Conservation (phyloP, 1,139 yeast species). For the Geotrichum aggregatum region DNA sequence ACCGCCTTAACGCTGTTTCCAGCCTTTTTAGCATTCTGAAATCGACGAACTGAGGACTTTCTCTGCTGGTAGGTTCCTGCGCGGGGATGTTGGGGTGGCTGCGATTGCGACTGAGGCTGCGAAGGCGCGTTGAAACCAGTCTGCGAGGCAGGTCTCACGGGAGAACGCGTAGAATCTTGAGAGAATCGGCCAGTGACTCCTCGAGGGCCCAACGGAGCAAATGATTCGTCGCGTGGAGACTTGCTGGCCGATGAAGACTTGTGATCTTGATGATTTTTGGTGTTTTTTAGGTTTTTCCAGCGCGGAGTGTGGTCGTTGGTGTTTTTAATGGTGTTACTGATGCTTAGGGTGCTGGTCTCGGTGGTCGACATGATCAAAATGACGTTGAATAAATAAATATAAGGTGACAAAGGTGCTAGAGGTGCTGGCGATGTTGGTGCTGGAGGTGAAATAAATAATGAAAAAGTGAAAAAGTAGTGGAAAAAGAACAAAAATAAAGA, state of each 20-base stretch:
- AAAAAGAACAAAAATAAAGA: neutral
- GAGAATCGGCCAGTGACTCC: slow-evolving; percentile 1
- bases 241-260: neutral
- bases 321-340: neutral
- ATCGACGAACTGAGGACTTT: neutral
- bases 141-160: neutral
- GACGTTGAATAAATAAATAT: neutral
- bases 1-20: neutral
- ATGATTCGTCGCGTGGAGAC: neutral
- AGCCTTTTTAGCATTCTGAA: neutral
- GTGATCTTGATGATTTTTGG: neutral
- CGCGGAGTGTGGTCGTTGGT: slow-evolving; percentile 1
- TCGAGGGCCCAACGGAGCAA: slow-evolving; percentile 12
- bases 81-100: slow-evolving; percentile 11
- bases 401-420: neutral
- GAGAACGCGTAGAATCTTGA: slow-evolving; percentile 13
- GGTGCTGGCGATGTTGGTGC: neutral
- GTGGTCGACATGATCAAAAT: slow-evolving; percentile 8
- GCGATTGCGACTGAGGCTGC: slow-evolving; percentile 5
- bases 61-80: slow-evolving; percentile 6
- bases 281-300: slow-evolving; percentile 6
- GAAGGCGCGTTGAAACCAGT: slow-evolving; percentile 2
- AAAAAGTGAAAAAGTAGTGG: neutral
- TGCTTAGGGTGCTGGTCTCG: slow-evolving; percentile 3
- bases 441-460: neutral